Base-by-base conservation (phyloP, 1,139 yeast species). In the Fermentozyma sake region DNA sequence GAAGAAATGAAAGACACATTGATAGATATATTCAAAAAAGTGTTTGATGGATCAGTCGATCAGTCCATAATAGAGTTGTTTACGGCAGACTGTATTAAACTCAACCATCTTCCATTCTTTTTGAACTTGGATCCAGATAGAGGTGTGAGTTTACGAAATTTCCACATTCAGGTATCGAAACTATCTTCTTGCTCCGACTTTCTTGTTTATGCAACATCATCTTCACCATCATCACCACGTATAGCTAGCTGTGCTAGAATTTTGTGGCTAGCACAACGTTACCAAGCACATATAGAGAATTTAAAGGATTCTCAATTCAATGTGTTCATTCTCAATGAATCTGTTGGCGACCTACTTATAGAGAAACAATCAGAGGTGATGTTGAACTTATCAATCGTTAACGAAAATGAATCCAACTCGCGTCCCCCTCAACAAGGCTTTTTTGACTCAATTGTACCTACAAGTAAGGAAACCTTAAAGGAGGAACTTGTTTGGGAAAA, bases 111-210 rank as follows among this genome's bases (percentile, higher is more conserved):
- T 25, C 85, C 85, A 0, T 46, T 59, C 2, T 78, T 80, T 39
- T 54, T 67, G 28, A 65, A 75, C 33, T 47, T 76, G 40, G 84
- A 78, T 40, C 89, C 93, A 2, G 72, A 65, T 29, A 55, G 66
- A 17, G 93, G 91, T 9, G 76, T 81, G 3, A 76, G 83, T 6
- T 60, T 82, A 27, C 66, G 95, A 35, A 83, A 83, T 48, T 85
- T 82, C 50, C 82, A 79, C 41, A 77, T 79, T 33, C 95, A 84
- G 53, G 84, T 76, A 6, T 69, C 83, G 13, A 84, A 82, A 46
- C 59, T 76, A 47, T 79, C 86, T 6, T 62, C 71, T 11, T 63
- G 82, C 17, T 72, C 89, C 1, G 94, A 84, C 47, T 71, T 83
- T 32, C 58, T 80, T 14, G 73, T 84, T 9, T 85, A 83, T 47